Conservation (phyloP, 768 basidiomycete genomes). For the Rhizopogon vinicolor region DNA sequence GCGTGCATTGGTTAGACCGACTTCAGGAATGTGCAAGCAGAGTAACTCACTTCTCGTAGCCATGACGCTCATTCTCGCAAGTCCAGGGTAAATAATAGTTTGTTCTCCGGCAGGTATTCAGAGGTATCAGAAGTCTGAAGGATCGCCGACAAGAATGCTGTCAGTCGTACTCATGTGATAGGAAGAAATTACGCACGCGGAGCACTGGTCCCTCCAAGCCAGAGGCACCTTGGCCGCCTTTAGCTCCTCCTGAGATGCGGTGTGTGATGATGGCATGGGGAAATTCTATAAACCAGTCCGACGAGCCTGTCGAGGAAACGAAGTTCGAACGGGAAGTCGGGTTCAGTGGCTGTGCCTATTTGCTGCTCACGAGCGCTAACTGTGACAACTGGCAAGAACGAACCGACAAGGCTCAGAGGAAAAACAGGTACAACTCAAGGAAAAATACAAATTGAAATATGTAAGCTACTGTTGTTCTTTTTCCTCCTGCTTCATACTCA, state of each 20-base stretch:
- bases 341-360: not conserved
- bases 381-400: too few relatives aligned
- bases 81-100: conserved; percentile 86
- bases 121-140: conserved; percentile 73
- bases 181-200: conserved; percentile 57
- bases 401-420: not conserved
- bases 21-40: not conserved
- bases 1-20: not conserved
- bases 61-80: conserved; percentile 83
- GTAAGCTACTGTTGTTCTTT: conserved; percentile 22
- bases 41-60: conserved; percentile 73
- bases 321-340: not conserved
- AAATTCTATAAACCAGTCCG: not conserved
- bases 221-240: conserved; percentile 72
- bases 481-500: conserved; percentile 80
- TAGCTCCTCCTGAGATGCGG: conserved; percentile 81
- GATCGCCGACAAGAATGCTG: conserved; percentile 3
- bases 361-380: not conserved
- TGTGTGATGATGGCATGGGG: conserved; percentile 65
- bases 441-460: not conserved
- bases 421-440: not conserved
- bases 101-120: conserved; percentile 82
- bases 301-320: not conserved
- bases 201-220: conserved; percentile 87
- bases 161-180: conserved; percentile 3